Evolutionary conservation across 306 rosid species (phyloP).

Genomic region (Vicia sativa): DNA sequence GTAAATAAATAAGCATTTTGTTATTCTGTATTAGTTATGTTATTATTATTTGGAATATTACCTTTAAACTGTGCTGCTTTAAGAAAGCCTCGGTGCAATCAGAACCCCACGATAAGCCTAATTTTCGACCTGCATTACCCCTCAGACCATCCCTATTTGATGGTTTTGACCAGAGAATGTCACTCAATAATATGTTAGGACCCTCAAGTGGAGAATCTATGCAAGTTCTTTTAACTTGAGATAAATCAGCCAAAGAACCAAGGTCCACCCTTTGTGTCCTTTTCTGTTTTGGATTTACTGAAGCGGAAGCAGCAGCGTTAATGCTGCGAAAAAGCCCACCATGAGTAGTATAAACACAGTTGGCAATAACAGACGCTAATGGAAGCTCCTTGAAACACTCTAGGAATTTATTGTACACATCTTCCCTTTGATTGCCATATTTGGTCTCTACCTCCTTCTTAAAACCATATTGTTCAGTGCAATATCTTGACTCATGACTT

Average conservation of each 20-base stretch:
- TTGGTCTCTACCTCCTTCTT: conserved; percentile 74
- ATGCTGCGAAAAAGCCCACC: conserved; percentile 88
- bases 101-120: conserved; percentile 90
- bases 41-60: conserved; percentile 38
- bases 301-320: conserved; percentile 38
- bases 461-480: conserved; percentile 69
- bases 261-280: conserved; percentile 59
- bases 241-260: conserved; percentile 78
- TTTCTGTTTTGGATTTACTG: conserved; percentile 56
- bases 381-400: conserved; percentile 88
- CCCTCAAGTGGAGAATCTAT: conserved; percentile 71
- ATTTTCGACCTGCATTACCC: conserved; percentile 57
- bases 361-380: conserved; percentile 76
- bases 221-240: conserved; percentile 57
- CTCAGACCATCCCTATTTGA: conserved; percentile 68
- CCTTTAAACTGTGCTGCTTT: conserved; percentile 77
- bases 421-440: conserved; percentile 70
- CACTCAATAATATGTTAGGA: conserved; percentile 65
- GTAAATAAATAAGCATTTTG: not conserved
- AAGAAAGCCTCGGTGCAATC: conserved; percentile 83
- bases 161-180: conserved; percentile 88
- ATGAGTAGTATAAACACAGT: conserved; percentile 75
- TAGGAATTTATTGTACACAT: conserved; percentile 68
- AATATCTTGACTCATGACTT: conserved; percentile 75
- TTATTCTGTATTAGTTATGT: not conserved